Conservation (phyloP, 2,329 filamentous ascomycete species). For the Fusarium agapanthi region DNA sequence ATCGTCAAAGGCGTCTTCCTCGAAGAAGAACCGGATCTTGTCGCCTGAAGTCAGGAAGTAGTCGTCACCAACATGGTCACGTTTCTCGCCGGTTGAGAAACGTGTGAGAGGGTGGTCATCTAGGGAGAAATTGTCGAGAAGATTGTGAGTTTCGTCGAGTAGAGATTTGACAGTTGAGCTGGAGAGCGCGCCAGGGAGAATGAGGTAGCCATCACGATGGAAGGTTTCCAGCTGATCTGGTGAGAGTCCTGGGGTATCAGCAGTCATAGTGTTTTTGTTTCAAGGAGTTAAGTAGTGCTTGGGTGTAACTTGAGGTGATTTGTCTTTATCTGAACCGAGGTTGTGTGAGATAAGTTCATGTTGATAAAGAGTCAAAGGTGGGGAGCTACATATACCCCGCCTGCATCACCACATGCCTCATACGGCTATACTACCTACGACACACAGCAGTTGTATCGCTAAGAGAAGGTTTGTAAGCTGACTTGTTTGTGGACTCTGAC, state of each 20-base stretch:
- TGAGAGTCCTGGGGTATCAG: conserved; percentile 65
- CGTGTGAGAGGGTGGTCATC: conserved; percentile 88
- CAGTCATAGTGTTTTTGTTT: conserved; percentile 16
- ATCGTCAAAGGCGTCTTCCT: conserved; percentile 85
- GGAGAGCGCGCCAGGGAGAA: conserved; percentile 81
- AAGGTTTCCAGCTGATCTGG: conserved; percentile 76
- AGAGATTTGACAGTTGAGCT: conserved; percentile 72
- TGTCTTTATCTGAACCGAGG: not conserved
- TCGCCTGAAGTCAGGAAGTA: conserved; percentile 93
- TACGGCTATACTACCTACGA: not conserved
- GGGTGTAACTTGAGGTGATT: not conserved
- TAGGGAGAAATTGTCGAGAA: conserved; percentile 82
- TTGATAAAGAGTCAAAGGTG: conserved; percentile 25
- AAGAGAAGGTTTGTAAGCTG: not conserved
- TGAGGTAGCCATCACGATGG: conserved; percentile 85
- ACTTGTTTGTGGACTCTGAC: not conserved
- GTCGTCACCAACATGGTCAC: conserved; percentile 86
- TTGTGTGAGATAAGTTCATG: conserved; percentile 19
- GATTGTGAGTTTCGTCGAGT: conserved; percentile 75
- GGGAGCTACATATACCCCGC: conserved; percentile 34
- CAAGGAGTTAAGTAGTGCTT: no score
- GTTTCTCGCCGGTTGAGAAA: conserved; percentile 84
- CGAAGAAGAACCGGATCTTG: conserved; percentile 96
- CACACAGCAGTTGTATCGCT: not conserved
- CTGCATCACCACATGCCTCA: conserved; percentile 20